These are phyloP conservation scores for Heterobasidion parviporum DNA, from an alignment of 1,284 basidiomycete genomes.

Conservation along the genomic window DNA sequence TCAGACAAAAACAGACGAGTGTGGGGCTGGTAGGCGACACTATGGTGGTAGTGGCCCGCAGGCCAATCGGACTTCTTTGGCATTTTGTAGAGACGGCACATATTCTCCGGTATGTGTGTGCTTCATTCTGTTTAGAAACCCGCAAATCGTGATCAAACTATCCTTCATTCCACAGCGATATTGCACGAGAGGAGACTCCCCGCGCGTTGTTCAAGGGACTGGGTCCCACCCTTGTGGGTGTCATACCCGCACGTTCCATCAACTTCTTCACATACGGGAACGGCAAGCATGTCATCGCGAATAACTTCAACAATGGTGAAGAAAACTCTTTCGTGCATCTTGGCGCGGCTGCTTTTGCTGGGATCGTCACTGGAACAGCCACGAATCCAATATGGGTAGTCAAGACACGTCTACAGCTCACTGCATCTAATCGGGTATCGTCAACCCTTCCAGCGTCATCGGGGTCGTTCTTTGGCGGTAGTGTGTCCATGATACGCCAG, in stretches of 20 bases:
- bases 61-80: slow-evolving; percentile 59
- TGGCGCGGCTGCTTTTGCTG: slow-evolving; percentile 78
- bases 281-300: slow-evolving; percentile 86
- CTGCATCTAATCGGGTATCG: slow-evolving; percentile 18
- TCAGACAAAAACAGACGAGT: slow-evolving; percentile 50
- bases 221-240: slow-evolving; percentile 91
- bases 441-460: neutral
- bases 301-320: slow-evolving; percentile 72
- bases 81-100: slow-evolving; percentile 94
- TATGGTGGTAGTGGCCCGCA: slow-evolving; percentile 34
- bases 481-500: slow-evolving; percentile 54
- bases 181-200: slow-evolving; percentile 86
- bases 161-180: slow-evolving; percentile 48
- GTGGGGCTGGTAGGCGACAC: slow-evolving; percentile 32
- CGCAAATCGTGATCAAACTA: neutral
- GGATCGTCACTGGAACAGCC: slow-evolving; percentile 79
- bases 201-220: slow-evolving; percentile 92
- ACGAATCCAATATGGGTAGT: slow-evolving; percentile 99
- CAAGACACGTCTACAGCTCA: slow-evolving; percentile 89
- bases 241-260: slow-evolving; percentile 92
- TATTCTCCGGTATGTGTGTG: slow-evolving; percentile 65
- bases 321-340: slow-evolving; percentile 88
- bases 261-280: slow-evolving; percentile 99
- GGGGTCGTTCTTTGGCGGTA: slow-evolving; percentile 38
- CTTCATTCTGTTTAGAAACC: neutral